Base-by-base conservation (phyloP, 495 filamentous ascomycete species). In the Penicillium steckii region DNA sequence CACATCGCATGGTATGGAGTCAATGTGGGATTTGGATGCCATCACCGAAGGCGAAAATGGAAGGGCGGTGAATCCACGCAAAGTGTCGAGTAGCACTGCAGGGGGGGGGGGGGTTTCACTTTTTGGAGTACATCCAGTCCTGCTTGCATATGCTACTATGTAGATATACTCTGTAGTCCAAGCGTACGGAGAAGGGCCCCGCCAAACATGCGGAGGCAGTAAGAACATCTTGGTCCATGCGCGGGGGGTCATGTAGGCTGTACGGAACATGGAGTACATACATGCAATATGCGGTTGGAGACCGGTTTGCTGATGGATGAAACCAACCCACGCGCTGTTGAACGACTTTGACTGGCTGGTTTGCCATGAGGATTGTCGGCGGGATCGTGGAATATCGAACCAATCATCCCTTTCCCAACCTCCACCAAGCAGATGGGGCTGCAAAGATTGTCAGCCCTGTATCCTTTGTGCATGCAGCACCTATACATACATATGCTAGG, bases 361-460 rank as follows among this genome's bases (percentile, higher is more conserved):
- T 50, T 27, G 35, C 44, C 40, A 56, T 32, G 38, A 27, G 27
- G 38, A 43, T 29, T 40, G 41, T 48, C 32, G 21, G 47, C 56
- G 49, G 45, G 40, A 56, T 66, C 57, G 66, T 65, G 55, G 59
- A 67, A 64, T 71, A 60, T 62, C 50, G 51, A 48, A 56, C 68
- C 68, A 71, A 73, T 71, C 54, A 63, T 10, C 24, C 33, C 5
- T 9, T 23, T 21, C 18, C 17, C 38, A 66, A 27, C 45, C 29
- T 49, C 18, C 37, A 57, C 54, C 62, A 56, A 37, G 58, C 58
- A 64, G 63, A 59, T 60, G 60, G 62, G 54, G 61, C 43, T n/a
- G 58, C 57, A 56, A 43, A 62, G 69, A 60, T 61, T 64, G 70
- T 72, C 69, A 52, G 46, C 44, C 44, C 27, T 48, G 42, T 51